Evolutionary conservation across 768 basidiomycete species (phyloP), one percentile per base, ranked within the genome.

Genomic region (Suillus brevipes): DNA sequence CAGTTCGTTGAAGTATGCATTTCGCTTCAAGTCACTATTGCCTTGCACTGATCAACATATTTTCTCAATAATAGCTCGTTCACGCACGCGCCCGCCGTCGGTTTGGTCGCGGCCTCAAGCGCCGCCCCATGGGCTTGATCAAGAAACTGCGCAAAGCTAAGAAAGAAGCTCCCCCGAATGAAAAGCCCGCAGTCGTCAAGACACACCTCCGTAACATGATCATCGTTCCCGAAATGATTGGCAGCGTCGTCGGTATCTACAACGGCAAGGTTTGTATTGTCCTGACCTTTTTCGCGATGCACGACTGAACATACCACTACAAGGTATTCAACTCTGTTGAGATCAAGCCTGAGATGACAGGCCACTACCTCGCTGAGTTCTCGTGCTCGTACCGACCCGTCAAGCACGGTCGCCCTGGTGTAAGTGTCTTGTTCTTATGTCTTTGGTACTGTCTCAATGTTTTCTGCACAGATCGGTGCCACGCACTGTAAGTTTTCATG

Each of bases 181-280:
- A 99, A 84, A 99, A 99, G 86, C 97, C 97, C 65, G 86, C 94
- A 61, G 92, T 95, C 72, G 97, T 99, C 75, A 99, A 99, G 87
- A 99, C 97, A 64, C 97, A 99, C 81, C 85, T 99, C 72, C 94
- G 97, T 74, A 90, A 99, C 83, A 99, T 99, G 97, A 97, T 99
- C 80, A 90, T 99, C 80, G 97, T 99, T 66, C 97, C 97, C 59
- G 97, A 99, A 85, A 99, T 99, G 97, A 98, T 99, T 80, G 97
- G 97, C 67, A 91, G 89, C 74, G 94, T 99, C 70, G 89, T 98
- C 68, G 97, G 97, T 68, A 97, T 99, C 77, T 99, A 99, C 89
- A 97, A 95, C 76, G 95, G 95, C 76, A 97, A 97, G 87, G 92
- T 93, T 74, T 67, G 79, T 78, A 28, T 59, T 20, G 12, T 28